phyloP scores from a whole-genome alignment of 2,329 filamentous ascomycete genomes.

The Verruconis gallopava region DNA sequence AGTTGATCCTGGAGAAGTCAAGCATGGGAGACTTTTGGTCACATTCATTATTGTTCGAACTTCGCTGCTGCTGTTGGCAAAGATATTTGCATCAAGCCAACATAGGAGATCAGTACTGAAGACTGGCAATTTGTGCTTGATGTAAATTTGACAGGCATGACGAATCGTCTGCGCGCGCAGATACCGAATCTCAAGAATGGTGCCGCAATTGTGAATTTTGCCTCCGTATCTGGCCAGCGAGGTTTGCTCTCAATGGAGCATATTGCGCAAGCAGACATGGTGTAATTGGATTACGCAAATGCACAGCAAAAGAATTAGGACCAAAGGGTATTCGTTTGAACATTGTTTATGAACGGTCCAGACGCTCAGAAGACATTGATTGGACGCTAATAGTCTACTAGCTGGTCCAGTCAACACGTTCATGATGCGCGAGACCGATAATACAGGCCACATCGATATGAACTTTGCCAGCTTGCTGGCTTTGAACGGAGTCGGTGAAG shows the following conservation, averaged over 20 bases:
- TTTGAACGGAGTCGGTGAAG: slow-evolving; percentile 4
- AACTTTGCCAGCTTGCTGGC: slow-evolving; percentile 1
- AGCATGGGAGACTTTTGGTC: slow-evolving; percentile 21
- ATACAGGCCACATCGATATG: slow-evolving; percentile 2
- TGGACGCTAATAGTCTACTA: no score
- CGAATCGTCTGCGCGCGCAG: slow-evolving; percentile 9
- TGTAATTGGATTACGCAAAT: slow-evolving; percentile 4
- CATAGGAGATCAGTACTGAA: slow-evolving; percentile 15
- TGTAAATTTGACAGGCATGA: slow-evolving; percentile 11
- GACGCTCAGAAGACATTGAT: no score
- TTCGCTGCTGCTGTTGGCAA: slow-evolving; percentile 33
- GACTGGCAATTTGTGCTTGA: slow-evolving; percentile 9
- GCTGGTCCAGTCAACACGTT: slow-evolving; percentile 13
- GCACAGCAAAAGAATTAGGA: slow-evolving; percentile 7
- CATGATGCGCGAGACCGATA: slow-evolving; percentile 12
- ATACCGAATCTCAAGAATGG: slow-evolving; percentile 2
- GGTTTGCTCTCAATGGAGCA: slow-evolving; percentile 1
- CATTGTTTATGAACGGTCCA: slow-evolving; percentile 21
- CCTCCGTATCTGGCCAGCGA: slow-evolving; percentile 9
- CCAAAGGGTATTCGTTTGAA: slow-evolving; percentile 7
- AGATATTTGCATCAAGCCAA: slow-evolving; percentile 16
- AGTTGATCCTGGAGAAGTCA: slow-evolving; percentile 25
- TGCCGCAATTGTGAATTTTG: slow-evolving; percentile 7
- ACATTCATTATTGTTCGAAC: slow-evolving; percentile 27
- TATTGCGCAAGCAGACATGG: slow-evolving; percentile 7